Base-by-base conservation (phyloP, 805 yeast genomes). In the Ogataea ramenticola region DNA sequence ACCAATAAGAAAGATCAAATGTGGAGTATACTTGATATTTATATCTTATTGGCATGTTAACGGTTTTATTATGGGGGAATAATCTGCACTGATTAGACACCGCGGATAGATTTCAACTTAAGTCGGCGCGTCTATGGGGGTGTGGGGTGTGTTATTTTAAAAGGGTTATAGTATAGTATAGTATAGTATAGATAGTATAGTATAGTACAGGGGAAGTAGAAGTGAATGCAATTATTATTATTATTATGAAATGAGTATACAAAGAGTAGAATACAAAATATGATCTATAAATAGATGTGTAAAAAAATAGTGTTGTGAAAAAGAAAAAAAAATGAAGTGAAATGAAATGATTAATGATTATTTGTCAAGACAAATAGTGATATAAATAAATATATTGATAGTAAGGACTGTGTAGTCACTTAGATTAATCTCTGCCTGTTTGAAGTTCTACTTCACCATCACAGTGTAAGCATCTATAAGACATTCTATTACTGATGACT, bases 401-500 rank as follows among this genome's bases (percentile, higher is more conserved):
- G 35, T 4, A 15, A 32, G 35, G 35, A 32, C 20, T 11, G 16
- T 32, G 19, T 24, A 30, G 36, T 22, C 20, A 40, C 27, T 34
- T 34, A 15, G 19, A 36, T 22, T 31, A 34, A 26, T 41, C 40
- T 45, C 45, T 46, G 34, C 44, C 49, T 36, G 56, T 61, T 40
- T 61, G 65, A 30, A 69, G 70, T 47, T 75, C 81, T 29, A 79
- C 80, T 21, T 68, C 76, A 32, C 76, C 71, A 34, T 76, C 77
- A 57, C 85, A 79, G 47, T 72, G 77, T 24, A 83, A 61, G 60
- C 90, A 82, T 44, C 70, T 67, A 53, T 71, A 75, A 3, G 68
- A 49, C 50, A 43, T 50, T 51, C 26, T 49, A 38, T 39, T 44
- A 42, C 30, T 51, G 46, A 42, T 40, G 37, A 47, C 42, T 24